Base-by-base conservation (phyloP, 1,284 basidiomycete genomes). In the Boletus sp. region DNA sequence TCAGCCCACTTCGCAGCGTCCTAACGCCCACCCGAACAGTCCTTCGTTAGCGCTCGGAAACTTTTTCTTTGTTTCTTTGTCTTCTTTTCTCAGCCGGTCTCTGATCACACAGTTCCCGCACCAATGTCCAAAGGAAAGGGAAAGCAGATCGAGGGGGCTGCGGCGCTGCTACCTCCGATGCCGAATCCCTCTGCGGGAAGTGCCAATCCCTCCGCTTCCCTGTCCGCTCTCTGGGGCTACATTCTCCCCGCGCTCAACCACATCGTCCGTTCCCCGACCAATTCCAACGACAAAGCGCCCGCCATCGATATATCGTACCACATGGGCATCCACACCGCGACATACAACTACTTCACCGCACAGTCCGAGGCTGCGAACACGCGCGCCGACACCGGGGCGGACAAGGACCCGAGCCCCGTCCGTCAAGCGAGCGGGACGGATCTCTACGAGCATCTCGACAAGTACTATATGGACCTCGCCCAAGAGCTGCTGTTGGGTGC, bases 291-390 rank as follows among this genome's bases (percentile, higher is more conserved):
- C 63, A 88, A 86, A 68, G 84, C 88, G 8, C 89, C 89, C 37
- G 76, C 86, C 17, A 85, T 91, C 67, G 88, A 90, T 65, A 81
- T 88, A 61, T 81, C 78, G 28, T 89, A 88, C 67, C 89, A 90
- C 68, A 84, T 88, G 72, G 87, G 88, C 59, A 87, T 91, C 50
- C 88, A 91, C 74, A 89, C 89, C 27, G 87, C 88, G 30, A 86
- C 85, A 58, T 91, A 91, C 79, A 89, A 90, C 77, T 91, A 90
- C 81, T 89, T 90, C 73, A 88, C 87, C 52, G 73, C 83, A 23
- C 82, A 87, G 73, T 82, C 80, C 63, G 84, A 87, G 67, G 73
- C 75, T 56, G 69, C 76, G 54, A 76, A 75, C 47, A 52, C 70
- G 49, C 67, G 67, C 23, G 61, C 60, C 58, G 61, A 43, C 47